These are phyloP conservation scores for Umbilicaria muhlenbergii DNA, from an alignment of 495 filamentous ascomycete species.

Conservation along the genomic window DNA sequence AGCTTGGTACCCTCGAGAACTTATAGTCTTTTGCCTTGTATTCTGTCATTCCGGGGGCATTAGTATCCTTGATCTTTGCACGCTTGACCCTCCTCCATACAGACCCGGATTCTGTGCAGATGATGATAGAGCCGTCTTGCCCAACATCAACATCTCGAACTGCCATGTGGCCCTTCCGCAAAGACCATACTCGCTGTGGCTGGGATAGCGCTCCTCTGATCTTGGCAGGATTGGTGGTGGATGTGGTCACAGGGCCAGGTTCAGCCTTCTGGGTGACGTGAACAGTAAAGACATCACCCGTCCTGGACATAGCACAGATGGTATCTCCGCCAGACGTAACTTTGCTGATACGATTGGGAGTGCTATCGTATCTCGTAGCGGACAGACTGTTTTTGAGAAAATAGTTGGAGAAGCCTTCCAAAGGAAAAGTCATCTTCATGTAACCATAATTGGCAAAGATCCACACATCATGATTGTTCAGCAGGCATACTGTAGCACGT, in stretches of 20 bases:
- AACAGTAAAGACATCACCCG: slow-evolving; percentile 76
- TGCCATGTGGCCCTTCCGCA: slow-evolving; percentile 68
- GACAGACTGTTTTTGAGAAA: slow-evolving; percentile 51
- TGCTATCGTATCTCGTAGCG: slow-evolving; percentile 49
- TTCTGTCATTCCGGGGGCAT: slow-evolving; percentile 29
- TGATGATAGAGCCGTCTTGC: slow-evolving; percentile 87
- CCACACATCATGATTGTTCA: slow-evolving; percentile 78
- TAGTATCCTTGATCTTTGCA: slow-evolving; percentile 59
- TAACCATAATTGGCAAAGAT: slow-evolving; percentile 91
- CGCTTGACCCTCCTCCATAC: slow-evolving; percentile 81
- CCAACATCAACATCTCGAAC: slow-evolving; percentile 76
- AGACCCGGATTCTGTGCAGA: slow-evolving; percentile 80
- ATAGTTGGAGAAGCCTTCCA: slow-evolving; percentile 50
- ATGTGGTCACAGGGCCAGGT: slow-evolving; percentile 25
- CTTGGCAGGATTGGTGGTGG: slow-evolving; percentile 77
- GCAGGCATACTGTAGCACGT: slow-evolving; percentile 68
- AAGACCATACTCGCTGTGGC: slow-evolving; percentile 67
- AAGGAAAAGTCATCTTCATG: slow-evolving; percentile 65
- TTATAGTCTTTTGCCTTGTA: slow-evolving; percentile 73
- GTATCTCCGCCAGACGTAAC: slow-evolving; percentile 76
- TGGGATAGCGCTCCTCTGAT: slow-evolving; percentile 60
- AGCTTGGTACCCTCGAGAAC: slow-evolving; percentile 72
- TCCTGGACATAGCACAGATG: slow-evolving; percentile 68
- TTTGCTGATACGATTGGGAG: slow-evolving; percentile 49
- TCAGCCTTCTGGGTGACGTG: slow-evolving; percentile 51